Percentiles rank a stretch among this genome's conserved stretches.
phyloP scores from a whole-genome alignment of 164 flowering plant genomes.

The Brasenia schreberi region DNA sequence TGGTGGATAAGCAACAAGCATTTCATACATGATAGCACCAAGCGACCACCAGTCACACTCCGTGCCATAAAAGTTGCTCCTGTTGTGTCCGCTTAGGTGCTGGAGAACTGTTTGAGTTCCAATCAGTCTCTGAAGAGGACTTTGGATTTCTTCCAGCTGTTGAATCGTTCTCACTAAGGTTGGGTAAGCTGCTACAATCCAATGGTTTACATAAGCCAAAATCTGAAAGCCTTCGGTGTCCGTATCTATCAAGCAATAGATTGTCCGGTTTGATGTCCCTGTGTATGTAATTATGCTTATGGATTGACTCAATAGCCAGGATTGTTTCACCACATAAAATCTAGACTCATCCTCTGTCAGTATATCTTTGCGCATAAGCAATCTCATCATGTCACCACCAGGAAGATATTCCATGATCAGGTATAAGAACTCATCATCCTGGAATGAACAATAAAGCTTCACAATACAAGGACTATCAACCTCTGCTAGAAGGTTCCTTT shows the following conservation, averaged over 20 bases:
- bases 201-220: conserved; percentile 37
- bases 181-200: too few relatives aligned
- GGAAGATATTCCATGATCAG: conserved; percentile 20
- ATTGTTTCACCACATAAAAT: conserved; percentile 38
- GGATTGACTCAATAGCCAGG: conserved; percentile 41
- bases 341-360: conserved; percentile 41
- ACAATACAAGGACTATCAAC: conserved; percentile 16
- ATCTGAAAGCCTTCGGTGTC: conserved; percentile 36
- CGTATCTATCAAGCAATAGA: conserved; percentile 27
- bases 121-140: conserved; percentile 12
- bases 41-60: too few relatives aligned
- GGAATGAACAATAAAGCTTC: too few relatives aligned
- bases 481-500: conserved; percentile 43
- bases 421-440: too few relatives aligned
- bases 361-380: conserved; percentile 39
- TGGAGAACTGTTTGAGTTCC: conserved; percentile 8
- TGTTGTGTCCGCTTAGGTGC: conserved; percentile 27
- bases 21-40: too few relatives aligned
- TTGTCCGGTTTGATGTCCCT: conserved; percentile 44
- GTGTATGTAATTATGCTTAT: conserved; percentile 42
- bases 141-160: conserved; percentile 14
- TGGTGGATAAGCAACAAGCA: too few relatives aligned
- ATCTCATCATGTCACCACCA: conserved; percentile 50
- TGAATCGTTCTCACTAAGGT: conserved; percentile 19
- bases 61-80: conserved; percentile 14